A percentile compares a stretch with the other conserved stretches of the same genome.
These are phyloP conservation scores for Caloboletus firmus DNA, from an alignment of 1,284 basidiomycete species.

Conservation along the genomic window DNA sequence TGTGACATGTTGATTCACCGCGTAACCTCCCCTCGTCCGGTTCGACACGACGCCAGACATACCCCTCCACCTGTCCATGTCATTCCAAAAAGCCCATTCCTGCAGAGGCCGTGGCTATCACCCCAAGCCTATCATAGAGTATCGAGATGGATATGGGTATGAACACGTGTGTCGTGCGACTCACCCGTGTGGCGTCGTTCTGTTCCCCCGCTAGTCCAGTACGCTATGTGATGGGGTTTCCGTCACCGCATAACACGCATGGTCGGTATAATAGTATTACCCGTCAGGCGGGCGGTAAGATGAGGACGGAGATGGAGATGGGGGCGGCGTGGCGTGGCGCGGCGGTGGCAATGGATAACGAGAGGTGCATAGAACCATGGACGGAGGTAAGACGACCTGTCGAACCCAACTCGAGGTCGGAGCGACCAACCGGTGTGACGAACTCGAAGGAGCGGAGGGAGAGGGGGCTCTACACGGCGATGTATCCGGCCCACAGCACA, in stretches of 20 bases:
- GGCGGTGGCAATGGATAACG: neutral
- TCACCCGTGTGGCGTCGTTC: neutral
- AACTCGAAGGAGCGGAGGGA: neutral
- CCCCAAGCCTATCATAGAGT: neutral
- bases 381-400: slow-evolving; percentile 4
- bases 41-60: neutral
- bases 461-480: neutral
- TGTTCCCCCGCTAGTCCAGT: neutral
- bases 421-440: neutral
- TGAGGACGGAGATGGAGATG: neutral
- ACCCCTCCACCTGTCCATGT: neutral
- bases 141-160: neutral
- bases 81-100: neutral
- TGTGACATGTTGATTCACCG: slow-evolving; percentile 7
- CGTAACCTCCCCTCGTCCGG: neutral
- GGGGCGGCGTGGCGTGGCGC: slow-evolving; percentile 6
- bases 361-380: neutral
- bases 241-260: slow-evolving; percentile 10
- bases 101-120: neutral
- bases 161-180: neutral
- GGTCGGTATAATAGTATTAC: neutral
- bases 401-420: neutral
- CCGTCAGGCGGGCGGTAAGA: neutral
- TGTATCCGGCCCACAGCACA: neutral
- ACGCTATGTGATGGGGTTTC: neutral